A percentile compares a stretch with the other conserved stretches of the same genome.
phyloP scores from a whole-genome alignment of 2,329 filamentous ascomycete species.

The Fusarium napiforme region DNA sequence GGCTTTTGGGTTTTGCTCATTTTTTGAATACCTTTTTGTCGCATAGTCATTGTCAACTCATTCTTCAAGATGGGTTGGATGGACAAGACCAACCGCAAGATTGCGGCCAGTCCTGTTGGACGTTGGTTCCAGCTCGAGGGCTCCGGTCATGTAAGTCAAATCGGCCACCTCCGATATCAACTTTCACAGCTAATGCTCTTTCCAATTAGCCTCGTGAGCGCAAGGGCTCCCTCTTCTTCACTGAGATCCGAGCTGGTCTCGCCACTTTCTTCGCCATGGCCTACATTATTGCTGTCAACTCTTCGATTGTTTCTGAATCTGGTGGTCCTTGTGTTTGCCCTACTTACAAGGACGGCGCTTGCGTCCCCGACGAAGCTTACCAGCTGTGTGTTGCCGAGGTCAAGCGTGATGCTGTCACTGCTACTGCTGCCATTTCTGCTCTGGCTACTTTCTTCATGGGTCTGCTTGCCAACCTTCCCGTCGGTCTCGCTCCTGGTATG shows the following conservation, averaged over 20 bases:
- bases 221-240: constrained; percentile 81
- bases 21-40: constrained; percentile 13
- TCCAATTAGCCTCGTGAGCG: constrained; percentile 70
- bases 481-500: constrained; percentile 57
- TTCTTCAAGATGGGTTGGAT: constrained; percentile 58
- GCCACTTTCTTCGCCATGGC: constrained; percentile 79
- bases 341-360: constrained; percentile 59
- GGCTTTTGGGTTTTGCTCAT: constrained; percentile 8
- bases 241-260: constrained; percentile 84
- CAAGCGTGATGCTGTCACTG: constrained; percentile 84
- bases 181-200: background rate
- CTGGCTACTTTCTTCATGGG: constrained; percentile 87
- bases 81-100: constrained; percentile 62
- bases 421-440: constrained; percentile 84
- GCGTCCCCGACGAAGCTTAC: constrained; percentile 67
- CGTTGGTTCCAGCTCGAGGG: constrained; percentile 83
- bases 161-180: background rate
- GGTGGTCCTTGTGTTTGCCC: constrained; percentile 83
- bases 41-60: background rate
- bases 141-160: constrained; percentile 77
- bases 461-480: constrained; percentile 76
- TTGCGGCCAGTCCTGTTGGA: constrained; percentile 74
- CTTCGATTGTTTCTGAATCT: constrained; percentile 67
- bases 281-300: constrained; percentile 66
- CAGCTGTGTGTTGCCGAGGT: constrained; percentile 70